phyloP scores from a whole-genome alignment of 768 basidiomycete species.

The Leccinum uliginosum region DNA sequence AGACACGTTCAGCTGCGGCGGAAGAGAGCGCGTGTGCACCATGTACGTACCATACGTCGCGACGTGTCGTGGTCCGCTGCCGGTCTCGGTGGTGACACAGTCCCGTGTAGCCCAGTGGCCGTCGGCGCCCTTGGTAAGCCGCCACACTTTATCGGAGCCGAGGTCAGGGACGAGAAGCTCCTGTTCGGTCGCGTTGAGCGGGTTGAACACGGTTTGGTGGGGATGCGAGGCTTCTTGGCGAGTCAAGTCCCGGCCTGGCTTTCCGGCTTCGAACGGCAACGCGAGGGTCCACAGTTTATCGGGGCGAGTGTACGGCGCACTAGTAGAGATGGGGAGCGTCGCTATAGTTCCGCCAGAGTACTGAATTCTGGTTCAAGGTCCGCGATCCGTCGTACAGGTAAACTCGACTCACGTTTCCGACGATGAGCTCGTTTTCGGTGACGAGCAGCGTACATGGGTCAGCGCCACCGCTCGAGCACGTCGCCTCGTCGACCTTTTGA shows the following conservation, averaged over 20 bases:
- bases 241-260: constrained; percentile 57
- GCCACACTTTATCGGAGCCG: constrained; percentile 65
- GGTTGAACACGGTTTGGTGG: constrained; percentile 56
- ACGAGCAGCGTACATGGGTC: constrained; percentile 65
- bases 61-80: constrained; percentile 70
- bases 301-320: constrained; percentile 41
- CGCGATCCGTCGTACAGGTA: no score
- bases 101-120: constrained; percentile 50
- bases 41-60: constrained; percentile 51
- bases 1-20: no score
- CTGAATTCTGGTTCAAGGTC: no score
- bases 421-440: constrained; percentile 52
- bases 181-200: constrained; percentile 39
- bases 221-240: constrained; percentile 75
- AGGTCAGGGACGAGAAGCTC: constrained; percentile 75
- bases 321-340: constrained; percentile 50
- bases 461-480: constrained; percentile 47
- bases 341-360: constrained; percentile 64
- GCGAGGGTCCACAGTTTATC: constrained; percentile 33
- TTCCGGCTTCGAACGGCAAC: constrained; percentile 36
- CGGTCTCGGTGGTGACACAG: constrained; percentile 45
- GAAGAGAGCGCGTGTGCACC: no score
- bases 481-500: constrained; percentile 39
- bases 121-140: constrained; percentile 40
- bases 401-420: constrained; percentile 62